Conservation (phyloP, 805 yeast genomes). For the Barnettozyma populi region DNA sequence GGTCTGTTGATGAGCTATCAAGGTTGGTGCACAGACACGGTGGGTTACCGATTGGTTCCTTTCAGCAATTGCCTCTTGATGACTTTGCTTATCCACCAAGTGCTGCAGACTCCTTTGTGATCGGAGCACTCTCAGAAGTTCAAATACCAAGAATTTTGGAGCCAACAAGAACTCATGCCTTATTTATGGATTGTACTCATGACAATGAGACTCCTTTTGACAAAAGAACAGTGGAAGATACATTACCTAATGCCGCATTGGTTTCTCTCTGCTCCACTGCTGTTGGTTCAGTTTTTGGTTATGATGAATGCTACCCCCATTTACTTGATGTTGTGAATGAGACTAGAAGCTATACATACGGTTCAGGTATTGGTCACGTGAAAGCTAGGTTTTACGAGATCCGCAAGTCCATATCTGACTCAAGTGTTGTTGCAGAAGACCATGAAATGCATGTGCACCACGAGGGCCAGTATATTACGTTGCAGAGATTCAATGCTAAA, state of each 20-base stretch:
- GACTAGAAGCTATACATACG: slow-evolving; percentile 50
- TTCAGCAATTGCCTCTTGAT: slow-evolving; percentile 73
- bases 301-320: slow-evolving; percentile 85
- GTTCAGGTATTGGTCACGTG: slow-evolving; percentile 68
- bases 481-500: slow-evolving; percentile 77
- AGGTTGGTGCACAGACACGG: slow-evolving; percentile 87
- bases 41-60: slow-evolving; percentile 92
- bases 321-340: slow-evolving; percentile 79
- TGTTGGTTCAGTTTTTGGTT: slow-evolving; percentile 90
- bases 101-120: slow-evolving; percentile 17
- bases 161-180: slow-evolving; percentile 80
- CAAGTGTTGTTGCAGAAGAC: slow-evolving; percentile 42
- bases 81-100: slow-evolving; percentile 62
- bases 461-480: slow-evolving; percentile 86
- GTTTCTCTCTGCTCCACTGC: slow-evolving; percentile 93
- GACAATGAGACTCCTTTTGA: slow-evolving; percentile 89
- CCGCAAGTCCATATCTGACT: slow-evolving; percentile 51
- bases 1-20: slow-evolving; percentile 82
- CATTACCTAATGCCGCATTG: slow-evolving; percentile 90
- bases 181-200: slow-evolving; percentile 97
- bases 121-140: slow-evolving; percentile 47
- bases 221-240: slow-evolving; percentile 89
- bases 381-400: slow-evolving; percentile 55
- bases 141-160: slow-evolving; percentile 62
- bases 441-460: slow-evolving; percentile 94